Conservation (phyloP, 2,329 filamentous ascomycete genomes). For the Lecanicillium sp. region DNA sequence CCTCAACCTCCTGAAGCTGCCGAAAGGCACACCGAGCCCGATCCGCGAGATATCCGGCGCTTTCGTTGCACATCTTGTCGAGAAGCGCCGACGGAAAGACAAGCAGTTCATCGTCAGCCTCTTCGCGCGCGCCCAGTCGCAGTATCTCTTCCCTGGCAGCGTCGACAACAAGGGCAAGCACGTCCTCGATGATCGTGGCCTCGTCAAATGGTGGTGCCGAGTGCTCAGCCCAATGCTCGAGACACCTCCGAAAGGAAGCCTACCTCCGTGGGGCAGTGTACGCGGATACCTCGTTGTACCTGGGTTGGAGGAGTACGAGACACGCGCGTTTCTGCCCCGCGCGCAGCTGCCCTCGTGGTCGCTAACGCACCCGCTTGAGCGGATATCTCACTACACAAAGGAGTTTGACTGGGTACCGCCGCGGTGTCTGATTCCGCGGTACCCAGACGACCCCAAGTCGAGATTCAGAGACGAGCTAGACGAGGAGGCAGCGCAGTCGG, state of each 20-base stretch:
- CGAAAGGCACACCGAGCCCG: slow-evolving; percentile 61
- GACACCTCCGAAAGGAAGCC: slow-evolving; percentile 31
- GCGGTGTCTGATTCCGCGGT: slow-evolving; percentile 79
- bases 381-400: slow-evolving; percentile 55
- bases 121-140: slow-evolving; percentile 85
- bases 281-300: slow-evolving; percentile 83
- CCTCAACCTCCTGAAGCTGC: slow-evolving; percentile 59
- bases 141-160: slow-evolving; percentile 93
- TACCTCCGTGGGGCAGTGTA: slow-evolving; percentile 37
- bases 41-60: slow-evolving; percentile 66
- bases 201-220: slow-evolving; percentile 95
- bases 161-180: slow-evolving; percentile 81
- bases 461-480: slow-evolving; percentile 86
- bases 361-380: slow-evolving; percentile 64
- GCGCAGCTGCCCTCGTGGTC: slow-evolving; percentile 52
- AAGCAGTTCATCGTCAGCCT: slow-evolving; percentile 75
- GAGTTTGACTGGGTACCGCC: slow-evolving; percentile 60
- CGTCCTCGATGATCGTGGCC: slow-evolving; percentile 79
- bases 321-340: slow-evolving; percentile 68
- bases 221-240: slow-evolving; percentile 72
- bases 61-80: slow-evolving; percentile 71
- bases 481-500: slow-evolving; percentile 62
- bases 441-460: slow-evolving; percentile 92
- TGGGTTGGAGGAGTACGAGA: slow-evolving; percentile 77
- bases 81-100: slow-evolving; percentile 55